phyloP scores from a whole-genome alignment of 495 filamentous ascomycete species.

The Penicillium robsamsonii region DNA sequence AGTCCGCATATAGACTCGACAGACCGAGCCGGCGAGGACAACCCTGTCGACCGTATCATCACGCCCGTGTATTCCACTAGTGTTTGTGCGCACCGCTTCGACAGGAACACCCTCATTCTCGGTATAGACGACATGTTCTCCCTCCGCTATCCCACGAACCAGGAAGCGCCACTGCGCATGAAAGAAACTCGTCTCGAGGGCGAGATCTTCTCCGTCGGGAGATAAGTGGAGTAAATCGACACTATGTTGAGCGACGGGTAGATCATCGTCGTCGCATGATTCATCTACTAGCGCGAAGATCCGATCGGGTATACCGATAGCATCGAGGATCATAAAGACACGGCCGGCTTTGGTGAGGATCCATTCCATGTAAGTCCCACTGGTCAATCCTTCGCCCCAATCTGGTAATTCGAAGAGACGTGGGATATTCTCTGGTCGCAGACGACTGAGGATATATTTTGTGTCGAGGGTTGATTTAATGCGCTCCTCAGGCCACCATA shows the following conservation, averaged over 20 bases:
- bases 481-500: conserved; percentile 81
- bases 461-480: conserved; percentile 71
- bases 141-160: conserved; percentile 66
- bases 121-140: conserved; percentile 69
- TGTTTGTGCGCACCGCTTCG: conserved; percentile 60
- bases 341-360: conserved; percentile 75
- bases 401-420: conserved; percentile 66
- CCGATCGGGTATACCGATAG: conserved; percentile 76
- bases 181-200: conserved; percentile 72
- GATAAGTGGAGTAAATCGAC: conserved; percentile 67
- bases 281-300: conserved; percentile 85
- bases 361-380: conserved; percentile 91
- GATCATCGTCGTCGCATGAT: conserved; percentile 84
- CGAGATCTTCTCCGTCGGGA: conserved; percentile 52
- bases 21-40: conserved; percentile 44
- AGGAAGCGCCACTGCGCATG: conserved; percentile 78
- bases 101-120: conserved; percentile 79
- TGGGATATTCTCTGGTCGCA: conserved; percentile 61
- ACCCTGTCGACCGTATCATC: conserved; percentile 66
- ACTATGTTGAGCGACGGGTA: conserved; percentile 73
- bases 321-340: conserved; percentile 78
- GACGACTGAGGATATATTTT: conserved; percentile 64
- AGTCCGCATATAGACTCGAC: conserved; percentile 63
- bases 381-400: conserved; percentile 87
- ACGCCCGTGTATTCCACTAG: conserved; percentile 44